Percentiles rank a stretch among this genome's conserved stretches.
phyloP scores from a whole-genome alignment of 208 protist genomes.

The Trichomonas gallinae region DNA sequence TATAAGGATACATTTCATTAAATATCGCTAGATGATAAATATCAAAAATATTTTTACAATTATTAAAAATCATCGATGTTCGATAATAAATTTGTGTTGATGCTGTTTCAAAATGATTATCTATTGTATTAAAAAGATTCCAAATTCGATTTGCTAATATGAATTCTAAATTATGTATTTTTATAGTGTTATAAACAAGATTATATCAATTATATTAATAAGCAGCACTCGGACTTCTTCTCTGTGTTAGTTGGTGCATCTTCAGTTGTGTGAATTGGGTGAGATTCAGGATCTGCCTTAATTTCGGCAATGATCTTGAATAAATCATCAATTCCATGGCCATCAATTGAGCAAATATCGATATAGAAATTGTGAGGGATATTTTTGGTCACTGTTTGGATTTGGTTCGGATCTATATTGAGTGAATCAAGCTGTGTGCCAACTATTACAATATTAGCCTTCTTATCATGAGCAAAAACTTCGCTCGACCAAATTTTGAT shows the following conservation, averaged over 20 bases:
- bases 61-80: too few relatives aligned
- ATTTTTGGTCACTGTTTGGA: background rate
- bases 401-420: background rate
- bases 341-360: background rate
- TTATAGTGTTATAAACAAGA: background rate
- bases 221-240: background rate
- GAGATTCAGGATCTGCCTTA: background rate
- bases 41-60: too few relatives aligned
- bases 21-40: too few relatives aligned
- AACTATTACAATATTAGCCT: conserved; percentile 54
- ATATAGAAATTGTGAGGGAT: background rate
- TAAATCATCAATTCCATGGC: background rate
- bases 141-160: too few relatives aligned
- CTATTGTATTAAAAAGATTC: too few relatives aligned
- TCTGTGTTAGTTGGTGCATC: background rate
- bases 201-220: background rate
- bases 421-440: conserved; percentile 63
- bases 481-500: conserved; percentile 44
- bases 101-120: too few relatives aligned
- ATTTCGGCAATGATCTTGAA: background rate
- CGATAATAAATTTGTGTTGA: too few relatives aligned
- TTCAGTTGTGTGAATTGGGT: background rate
- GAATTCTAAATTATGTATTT: background rate
- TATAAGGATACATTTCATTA: too few relatives aligned
- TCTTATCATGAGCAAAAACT: background rate